Evolutionary conservation across 306 rosid genomes (phyloP).

Genomic region (Casuarina cunninghamiana): DNA sequence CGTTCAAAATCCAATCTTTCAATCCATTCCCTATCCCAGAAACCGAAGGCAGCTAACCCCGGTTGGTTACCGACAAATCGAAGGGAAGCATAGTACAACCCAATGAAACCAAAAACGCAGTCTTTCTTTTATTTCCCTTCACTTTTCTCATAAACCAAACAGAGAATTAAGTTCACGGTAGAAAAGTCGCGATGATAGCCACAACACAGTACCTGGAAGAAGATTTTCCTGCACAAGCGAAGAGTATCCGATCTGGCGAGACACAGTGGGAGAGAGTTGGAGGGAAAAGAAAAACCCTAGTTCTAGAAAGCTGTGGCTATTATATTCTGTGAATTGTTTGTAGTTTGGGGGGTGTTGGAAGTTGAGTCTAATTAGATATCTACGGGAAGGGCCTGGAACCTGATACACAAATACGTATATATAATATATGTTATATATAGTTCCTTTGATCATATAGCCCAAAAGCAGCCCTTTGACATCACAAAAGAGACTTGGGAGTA

Average conservation of each 20-base stretch:
- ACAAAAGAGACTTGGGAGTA: no score
- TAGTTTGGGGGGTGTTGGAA: not conserved
- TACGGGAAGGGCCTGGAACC: not conserved
- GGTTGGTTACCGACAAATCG: conserved; percentile 17
- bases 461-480: no score
- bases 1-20: not conserved
- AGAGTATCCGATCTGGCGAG: conserved; percentile 27
- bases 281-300: conserved; percentile 41
- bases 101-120: not conserved
- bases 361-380: not conserved
- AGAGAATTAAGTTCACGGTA: not conserved
- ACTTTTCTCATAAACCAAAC: conserved; percentile 17
- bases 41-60: conserved; percentile 17
- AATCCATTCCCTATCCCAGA: not conserved
- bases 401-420: no score
- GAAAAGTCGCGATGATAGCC: not conserved
- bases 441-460: no score
- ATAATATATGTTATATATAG: no score
- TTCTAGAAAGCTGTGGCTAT: not conserved
- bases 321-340: not conserved
- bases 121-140: not conserved
- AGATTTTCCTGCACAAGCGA: conserved; percentile 26
- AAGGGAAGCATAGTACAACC: not conserved
- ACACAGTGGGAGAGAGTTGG: conserved; percentile 12
- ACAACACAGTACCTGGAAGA: not conserved